A percentile compares a stretch with the other conserved stretches of the same genome.
Conservation (phyloP, 2,329 filamentous ascomycete genomes). For the Nothopassalora personata region DNA sequence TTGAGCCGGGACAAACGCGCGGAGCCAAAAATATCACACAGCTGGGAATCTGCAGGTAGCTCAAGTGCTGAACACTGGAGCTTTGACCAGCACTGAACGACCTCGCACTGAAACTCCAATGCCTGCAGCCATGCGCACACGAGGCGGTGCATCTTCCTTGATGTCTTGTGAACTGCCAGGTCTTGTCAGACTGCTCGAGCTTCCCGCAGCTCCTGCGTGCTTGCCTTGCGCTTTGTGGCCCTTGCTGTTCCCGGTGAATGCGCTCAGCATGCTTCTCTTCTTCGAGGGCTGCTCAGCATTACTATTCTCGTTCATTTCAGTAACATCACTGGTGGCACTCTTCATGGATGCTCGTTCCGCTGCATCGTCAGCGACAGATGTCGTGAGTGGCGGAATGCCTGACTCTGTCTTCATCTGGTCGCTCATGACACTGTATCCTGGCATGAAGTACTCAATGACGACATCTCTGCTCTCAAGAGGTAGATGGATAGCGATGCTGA, state of each 20-base stretch:
- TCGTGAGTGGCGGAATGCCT: slow-evolving; percentile 44
- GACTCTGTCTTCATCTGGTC: slow-evolving; percentile 81
- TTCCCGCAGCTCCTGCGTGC: slow-evolving; percentile 30
- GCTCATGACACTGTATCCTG: slow-evolving; percentile 63
- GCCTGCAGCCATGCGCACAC: slow-evolving; percentile 46
- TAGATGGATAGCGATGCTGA: slow-evolving; percentile 78
- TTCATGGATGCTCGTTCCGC: slow-evolving; percentile 38
- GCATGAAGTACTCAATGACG: slow-evolving; percentile 75
- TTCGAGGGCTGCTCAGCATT: slow-evolving; percentile 22
- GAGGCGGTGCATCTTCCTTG: slow-evolving; percentile 38
- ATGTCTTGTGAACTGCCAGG: slow-evolving; percentile 39
- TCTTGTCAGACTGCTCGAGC: slow-evolving; percentile 35
- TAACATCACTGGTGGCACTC: slow-evolving; percentile 33
- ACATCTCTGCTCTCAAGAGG: slow-evolving; percentile 90
- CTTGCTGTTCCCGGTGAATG: slow-evolving; percentile 36
- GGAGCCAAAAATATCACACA: slow-evolving; percentile 2
- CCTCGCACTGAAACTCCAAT: slow-evolving; percentile 45
- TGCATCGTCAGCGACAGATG: slow-evolving; percentile 39
- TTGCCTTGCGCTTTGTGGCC: slow-evolving; percentile 37
- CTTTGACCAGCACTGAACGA: slow-evolving; percentile 46
- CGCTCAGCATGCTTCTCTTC: slow-evolving; percentile 41
- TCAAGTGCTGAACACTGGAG: slow-evolving; percentile 40
- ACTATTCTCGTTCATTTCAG: slow-evolving; percentile 25
- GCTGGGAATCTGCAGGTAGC: background rate
- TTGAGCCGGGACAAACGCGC: background rate